Base-by-base conservation (phyloP, 2,329 filamentous ascomycete species). In the Ascochyta pisi region DNA sequence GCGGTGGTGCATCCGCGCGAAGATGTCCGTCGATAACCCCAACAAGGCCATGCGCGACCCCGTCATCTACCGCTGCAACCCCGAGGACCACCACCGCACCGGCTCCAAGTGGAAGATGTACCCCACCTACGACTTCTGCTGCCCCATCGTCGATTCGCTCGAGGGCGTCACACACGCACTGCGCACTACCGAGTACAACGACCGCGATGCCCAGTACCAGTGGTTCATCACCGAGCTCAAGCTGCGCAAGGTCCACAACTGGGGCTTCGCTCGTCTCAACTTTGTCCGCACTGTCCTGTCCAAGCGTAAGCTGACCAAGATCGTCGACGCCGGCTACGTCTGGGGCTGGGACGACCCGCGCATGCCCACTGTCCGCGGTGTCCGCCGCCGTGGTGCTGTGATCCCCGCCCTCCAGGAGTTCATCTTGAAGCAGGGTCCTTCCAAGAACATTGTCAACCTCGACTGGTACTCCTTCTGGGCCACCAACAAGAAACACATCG, bases 41-140 rank as follows among this genome's bases (percentile, higher is more conserved):
- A 98, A 99, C 82, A 96, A 96, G 79, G 92, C 95, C 49, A 88
- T 98, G 85, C 86, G 95, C 63, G 95, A 99, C 76, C 95, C 95
- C 12, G 93, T 98, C 77, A 96, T 99, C 76, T 98, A 97, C 83
- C 89, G 95, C 64, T 97, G 92, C 85, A 96, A 96, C 70, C 82
- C 85, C 6, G 73, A 83, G 44, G 75, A 81, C 10, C 90, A 95
- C 76, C 91, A 95, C 79, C 87, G 91, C 65, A 95, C 91, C 1
- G 90, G 90, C 29, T 84, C 81, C 54, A 86, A 83, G 59, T 94
- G 90, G 89, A 94, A 93, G 79, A 89, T 92, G 72, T 94, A 94
- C 77, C 90, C 90, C 31, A 94, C 89, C 62, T 95, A 95, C 80
- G 91, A 95, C 75, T 91, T 94, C 72, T 90, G 90, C 61, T 92